A percentile compares a stretch with the other conserved stretches of the same genome.
phyloP scores from a whole-genome alignment of 192 early-diverging fungal species.

The Coemansia sp. region DNA sequence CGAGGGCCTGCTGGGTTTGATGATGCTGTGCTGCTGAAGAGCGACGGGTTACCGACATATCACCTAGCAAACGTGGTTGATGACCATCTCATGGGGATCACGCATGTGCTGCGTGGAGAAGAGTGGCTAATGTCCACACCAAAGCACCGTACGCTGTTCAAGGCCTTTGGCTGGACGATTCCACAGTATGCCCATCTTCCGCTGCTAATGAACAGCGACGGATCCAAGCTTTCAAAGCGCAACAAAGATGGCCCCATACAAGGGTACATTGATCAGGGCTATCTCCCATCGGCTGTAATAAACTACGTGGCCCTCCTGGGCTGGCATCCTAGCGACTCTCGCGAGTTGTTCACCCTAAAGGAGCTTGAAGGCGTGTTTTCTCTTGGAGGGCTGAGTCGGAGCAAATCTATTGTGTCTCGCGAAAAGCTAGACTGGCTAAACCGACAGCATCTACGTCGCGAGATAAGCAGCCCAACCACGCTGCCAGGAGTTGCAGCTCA shows the following conservation, averaged over 20 bases:
- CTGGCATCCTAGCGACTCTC: slow-evolving; percentile 63
- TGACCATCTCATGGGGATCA: slow-evolving; percentile 87
- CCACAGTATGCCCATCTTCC: slow-evolving; percentile 88
- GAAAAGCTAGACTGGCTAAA: slow-evolving; percentile 53
- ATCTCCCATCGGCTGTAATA: slow-evolving; percentile 78
- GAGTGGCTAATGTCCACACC: slow-evolving; percentile 96
- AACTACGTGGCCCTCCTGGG: slow-evolving; percentile 89
- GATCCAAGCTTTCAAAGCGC: slow-evolving; percentile 87
- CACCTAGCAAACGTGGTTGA: slow-evolving; percentile 95
- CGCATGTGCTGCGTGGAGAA: slow-evolving; percentile 91
- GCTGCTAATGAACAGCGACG: slow-evolving; percentile 78
- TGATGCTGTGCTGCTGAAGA: slow-evolving; percentile 87
- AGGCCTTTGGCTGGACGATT: slow-evolving; percentile 73
- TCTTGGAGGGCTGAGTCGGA: slow-evolving; percentile 39
- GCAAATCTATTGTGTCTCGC: slow-evolving; percentile 47
- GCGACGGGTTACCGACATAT: slow-evolving; percentile 91
- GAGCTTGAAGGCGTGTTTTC: slow-evolving; percentile 35
- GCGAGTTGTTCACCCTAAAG: slow-evolving; percentile 65
- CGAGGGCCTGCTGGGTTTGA: slow-evolving; percentile 71
- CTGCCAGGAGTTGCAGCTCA: slow-evolving; percentile 10
- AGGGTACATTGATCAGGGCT: slow-evolving; percentile 75
- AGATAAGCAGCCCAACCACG: slow-evolving; percentile 16
- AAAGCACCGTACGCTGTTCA: slow-evolving; percentile 84
- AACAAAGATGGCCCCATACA: slow-evolving; percentile 71
- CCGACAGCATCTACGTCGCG: slow-evolving; percentile 40